These are phyloP conservation scores for Cladosporium velox DNA, from an alignment of 2,329 filamentous ascomycete species.

Conservation along the genomic window DNA sequence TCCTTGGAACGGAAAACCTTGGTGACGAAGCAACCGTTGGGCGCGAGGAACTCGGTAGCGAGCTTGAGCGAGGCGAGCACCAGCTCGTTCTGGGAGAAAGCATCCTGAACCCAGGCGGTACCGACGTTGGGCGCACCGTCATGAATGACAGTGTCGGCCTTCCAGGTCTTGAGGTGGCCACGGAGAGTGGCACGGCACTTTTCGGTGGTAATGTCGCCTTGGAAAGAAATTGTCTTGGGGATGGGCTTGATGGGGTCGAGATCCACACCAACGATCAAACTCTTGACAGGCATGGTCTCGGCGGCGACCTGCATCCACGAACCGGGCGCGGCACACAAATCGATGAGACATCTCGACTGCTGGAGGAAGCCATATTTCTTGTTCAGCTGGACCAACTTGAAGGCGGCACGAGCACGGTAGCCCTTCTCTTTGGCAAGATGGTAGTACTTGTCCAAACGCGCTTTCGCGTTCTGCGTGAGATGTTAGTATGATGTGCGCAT, in stretches of 20 bases:
- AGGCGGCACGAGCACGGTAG: conserved; percentile 91
- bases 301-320: conserved; percentile 97
- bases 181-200: conserved; percentile 90
- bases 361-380: conserved; percentile 99
- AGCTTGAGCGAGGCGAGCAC: conserved; percentile 88
- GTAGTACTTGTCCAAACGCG: conserved; percentile 98
- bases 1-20: conserved; percentile 98
- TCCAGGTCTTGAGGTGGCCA: conserved; percentile 90
- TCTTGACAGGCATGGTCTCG: conserved; percentile 88
- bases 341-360: conserved; percentile 91
- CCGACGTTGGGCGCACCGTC: conserved; percentile 98
- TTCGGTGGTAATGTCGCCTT: conserved; percentile 96
- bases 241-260: conserved; percentile 94
- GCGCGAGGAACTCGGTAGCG: conserved; percentile 86
- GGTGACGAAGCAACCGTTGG: conserved; percentile 91
- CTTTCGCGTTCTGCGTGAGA: conserved; percentile 74
- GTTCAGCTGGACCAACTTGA: conserved; percentile 97
- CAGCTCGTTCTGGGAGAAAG: conserved; percentile 94
- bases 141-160: conserved; percentile 92
- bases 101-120: conserved; percentile 97
- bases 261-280: conserved; percentile 92
- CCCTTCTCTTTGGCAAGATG: conserved; percentile 98
- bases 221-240: conserved; percentile 89
- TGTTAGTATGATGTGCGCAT: conserved; percentile 33
- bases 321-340: conserved; percentile 96